A percentile compares a stretch with the other conserved stretches of the same genome.
Evolutionary conservation across 257 asterid genomes (phyloP).

Genomic region (Parsonsia alboflavescens): DNA sequence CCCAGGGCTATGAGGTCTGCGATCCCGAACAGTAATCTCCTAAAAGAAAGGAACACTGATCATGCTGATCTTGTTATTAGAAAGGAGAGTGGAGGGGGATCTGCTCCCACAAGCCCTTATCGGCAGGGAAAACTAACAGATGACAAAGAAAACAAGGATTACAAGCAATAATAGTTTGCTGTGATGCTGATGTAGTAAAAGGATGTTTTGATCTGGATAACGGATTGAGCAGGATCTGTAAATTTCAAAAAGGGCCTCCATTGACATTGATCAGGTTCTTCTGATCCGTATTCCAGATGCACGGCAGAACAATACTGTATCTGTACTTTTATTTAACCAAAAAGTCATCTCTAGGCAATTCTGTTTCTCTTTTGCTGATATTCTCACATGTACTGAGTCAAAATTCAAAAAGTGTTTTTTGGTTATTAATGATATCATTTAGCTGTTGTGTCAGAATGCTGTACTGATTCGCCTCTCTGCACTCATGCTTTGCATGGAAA

Average conservation of each 20-base stretch:
- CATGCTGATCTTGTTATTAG: conserved; percentile 26
- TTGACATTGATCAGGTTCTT: conserved; percentile 13
- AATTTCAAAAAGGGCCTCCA: conserved; percentile 7
- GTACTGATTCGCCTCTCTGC: background rate
- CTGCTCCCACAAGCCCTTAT: conserved; percentile 42
- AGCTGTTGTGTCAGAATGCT: background rate
- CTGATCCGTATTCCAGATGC: conserved; percentile 3
- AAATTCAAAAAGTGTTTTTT: background rate
- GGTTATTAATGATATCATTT: background rate
- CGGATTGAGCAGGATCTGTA: background rate
- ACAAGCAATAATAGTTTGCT: conserved; percentile 9
- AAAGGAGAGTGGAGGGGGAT: conserved; percentile 24
- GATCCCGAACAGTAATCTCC: conserved; percentile 39
- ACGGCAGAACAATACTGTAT: conserved; percentile 9
- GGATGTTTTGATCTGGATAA: background rate
- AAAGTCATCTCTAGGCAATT: conserved; percentile 10
- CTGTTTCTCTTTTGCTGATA: conserved; percentile 14
- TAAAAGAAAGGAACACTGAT: conserved; percentile 65
- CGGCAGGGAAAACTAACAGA: conserved; percentile 28
- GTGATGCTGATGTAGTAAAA: background rate
- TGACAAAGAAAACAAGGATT: conserved; percentile 61
- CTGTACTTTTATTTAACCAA: background rate
- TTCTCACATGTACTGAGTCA: conserved; percentile 3
- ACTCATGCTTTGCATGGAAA: background rate
- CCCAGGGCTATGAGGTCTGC: conserved; percentile 73